Conservation (phyloP, 441 rosid species). For the Viola pubescens region DNA sequence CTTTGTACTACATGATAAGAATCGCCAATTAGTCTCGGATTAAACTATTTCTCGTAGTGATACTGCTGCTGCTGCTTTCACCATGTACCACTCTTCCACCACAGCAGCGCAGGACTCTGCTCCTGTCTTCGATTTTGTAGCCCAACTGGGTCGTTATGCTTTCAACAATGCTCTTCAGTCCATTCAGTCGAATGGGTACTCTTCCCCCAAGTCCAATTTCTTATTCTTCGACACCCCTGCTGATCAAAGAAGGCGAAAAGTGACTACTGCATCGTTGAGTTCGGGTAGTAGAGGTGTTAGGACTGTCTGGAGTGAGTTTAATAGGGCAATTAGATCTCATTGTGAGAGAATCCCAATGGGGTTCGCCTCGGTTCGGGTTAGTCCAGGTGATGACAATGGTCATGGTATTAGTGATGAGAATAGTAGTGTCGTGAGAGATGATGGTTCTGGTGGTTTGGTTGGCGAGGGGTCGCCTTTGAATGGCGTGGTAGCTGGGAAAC, state of each 20-base stretch:
- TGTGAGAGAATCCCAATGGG: slow-evolving; percentile 72
- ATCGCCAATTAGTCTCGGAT: slow-evolving; percentile 23
- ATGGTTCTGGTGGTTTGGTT: slow-evolving; percentile 40
- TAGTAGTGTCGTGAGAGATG: slow-evolving; percentile 37
- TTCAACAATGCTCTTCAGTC: slow-evolving; percentile 29
- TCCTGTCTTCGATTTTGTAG: slow-evolving; percentile 38
- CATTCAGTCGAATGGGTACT: slow-evolving; percentile 33
- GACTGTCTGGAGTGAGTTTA: slow-evolving; percentile 51
- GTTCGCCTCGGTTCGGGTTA: slow-evolving; percentile 55
- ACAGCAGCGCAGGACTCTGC: slow-evolving; percentile 49
- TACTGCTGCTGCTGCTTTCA: neutral
- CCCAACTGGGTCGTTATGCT: slow-evolving; percentile 41
- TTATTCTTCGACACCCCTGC: slow-evolving; percentile 36
- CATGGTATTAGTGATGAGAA: slow-evolving; percentile 20
- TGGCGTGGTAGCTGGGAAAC: slow-evolving; percentile 36
- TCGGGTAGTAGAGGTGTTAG: slow-evolving; percentile 35
- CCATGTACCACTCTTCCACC: slow-evolving; percentile 23
- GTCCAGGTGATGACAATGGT: slow-evolving; percentile 35
- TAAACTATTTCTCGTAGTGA: neutral
- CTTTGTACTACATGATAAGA: slow-evolving; percentile 11
- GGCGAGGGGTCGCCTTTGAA: slow-evolving; percentile 54
- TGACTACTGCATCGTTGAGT: slow-evolving; percentile 39
- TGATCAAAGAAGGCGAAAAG: slow-evolving; percentile 26
- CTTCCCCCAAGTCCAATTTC: slow-evolving; percentile 40
- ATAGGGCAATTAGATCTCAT: slow-evolving; percentile 53